These are phyloP conservation scores for Suillus ampliporus DNA, from an alignment of 768 basidiomycete species.

Conservation along the genomic window DNA sequence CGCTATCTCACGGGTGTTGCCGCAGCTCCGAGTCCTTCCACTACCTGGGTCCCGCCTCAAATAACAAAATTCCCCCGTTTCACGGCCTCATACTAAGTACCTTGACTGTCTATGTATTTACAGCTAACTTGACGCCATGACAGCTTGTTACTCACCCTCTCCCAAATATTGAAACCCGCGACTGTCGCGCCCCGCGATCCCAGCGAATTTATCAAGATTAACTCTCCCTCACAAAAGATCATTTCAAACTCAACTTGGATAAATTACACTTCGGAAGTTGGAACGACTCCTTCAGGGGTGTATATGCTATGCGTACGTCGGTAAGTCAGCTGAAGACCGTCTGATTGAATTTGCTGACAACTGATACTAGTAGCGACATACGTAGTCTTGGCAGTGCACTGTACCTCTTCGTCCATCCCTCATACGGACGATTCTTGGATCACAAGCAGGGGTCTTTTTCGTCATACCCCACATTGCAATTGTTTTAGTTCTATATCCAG, in stretches of 20 bases:
- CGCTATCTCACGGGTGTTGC: background rate
- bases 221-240: background rate
- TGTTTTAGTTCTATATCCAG: background rate
- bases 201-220: background rate
- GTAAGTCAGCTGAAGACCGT: background rate
- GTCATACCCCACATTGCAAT: background rate
- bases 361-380: background rate
- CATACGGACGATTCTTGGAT: background rate
- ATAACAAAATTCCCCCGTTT: conserved; percentile 1
- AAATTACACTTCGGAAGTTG: background rate
- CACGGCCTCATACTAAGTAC: background rate
- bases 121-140: background rate
- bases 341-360: background rate
- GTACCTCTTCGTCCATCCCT: too few species aligned
- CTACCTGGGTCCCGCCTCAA: background rate
- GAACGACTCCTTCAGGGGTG: background rate
- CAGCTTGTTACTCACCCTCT: background rate
- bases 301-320: background rate
- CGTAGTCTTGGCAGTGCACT: background rate
- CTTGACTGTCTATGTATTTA: background rate
- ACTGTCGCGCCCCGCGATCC: background rate
- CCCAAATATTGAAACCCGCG: background rate
- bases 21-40: background rate
- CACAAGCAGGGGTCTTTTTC: background rate
- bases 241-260: conserved; percentile 5